Evolutionary conservation across 495 filamentous ascomycete species (phyloP), one percentile per base, ranked within the genome.

Genomic region (Parathielavia hyrcaniae): DNA sequence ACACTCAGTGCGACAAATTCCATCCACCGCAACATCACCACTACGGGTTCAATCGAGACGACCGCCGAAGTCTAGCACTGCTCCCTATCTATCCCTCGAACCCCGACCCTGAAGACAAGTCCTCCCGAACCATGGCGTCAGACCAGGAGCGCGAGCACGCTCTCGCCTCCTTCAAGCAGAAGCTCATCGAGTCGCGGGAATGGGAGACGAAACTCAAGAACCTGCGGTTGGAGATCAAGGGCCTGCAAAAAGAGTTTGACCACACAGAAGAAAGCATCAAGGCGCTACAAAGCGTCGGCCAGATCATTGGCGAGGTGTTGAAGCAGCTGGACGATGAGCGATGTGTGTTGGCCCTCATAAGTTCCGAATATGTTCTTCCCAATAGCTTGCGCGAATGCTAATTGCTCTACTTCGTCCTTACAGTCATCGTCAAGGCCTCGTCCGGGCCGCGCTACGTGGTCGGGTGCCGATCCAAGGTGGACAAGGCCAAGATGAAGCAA

Each of bases 211-310:
- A 97, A 80, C 79, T 98, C 46, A 97, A 96, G 75, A 81, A 84
- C 9, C 72, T 99, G 56, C 87, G 93, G 45, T 74, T 91, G 74
- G 95, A 96, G 40, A 96, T 99, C 73, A 97, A 96, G 77, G 90
- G 86, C 50, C 72, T 97, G 40, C 90, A 96, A 66, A 90, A 88
- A 61, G 91, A 97, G 59, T 97, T 91, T 65, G 91, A 97, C 71
- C 83, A 91, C 53, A 97, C 93, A 26, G 93, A 99, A 73, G 95
- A 99, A 61, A 97, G 97, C 77, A 97, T 99, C 80, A 99, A 99
- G 79, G 93, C 93, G 61, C 74, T 99, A 64, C 93, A 99, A 79
- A 97, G 95, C 75, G 93, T 99, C 35, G 93, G 93, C 38, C 93
- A 99, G 75, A 99, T 99, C 73, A 97, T 99, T 72, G 93, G 93